phyloP scores from a whole-genome alignment of 164 flowering plant genomes.

The Amborella trichopoda region DNA sequence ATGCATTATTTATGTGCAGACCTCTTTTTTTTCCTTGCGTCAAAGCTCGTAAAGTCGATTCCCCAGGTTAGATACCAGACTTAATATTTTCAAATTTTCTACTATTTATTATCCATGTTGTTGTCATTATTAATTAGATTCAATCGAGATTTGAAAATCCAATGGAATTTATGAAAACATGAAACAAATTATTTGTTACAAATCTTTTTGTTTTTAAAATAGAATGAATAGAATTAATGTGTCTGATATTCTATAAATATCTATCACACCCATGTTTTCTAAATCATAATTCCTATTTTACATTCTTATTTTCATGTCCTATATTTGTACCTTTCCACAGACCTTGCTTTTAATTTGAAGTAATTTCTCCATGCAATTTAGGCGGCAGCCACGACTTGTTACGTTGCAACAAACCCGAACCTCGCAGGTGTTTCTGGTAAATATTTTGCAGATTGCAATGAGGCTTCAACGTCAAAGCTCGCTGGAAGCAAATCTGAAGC shows the following conservation, averaged over 20 bases:
- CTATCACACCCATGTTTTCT: too few species aligned
- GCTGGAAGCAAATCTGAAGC: slow-evolving; percentile 49
- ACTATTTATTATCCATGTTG: too few species aligned
- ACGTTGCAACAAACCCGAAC: slow-evolving; percentile 72
- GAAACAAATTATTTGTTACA: too few species aligned
- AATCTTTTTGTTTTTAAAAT: too few species aligned
- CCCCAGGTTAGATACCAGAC: slow-evolving; percentile 79
- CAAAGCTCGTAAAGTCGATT: slow-evolving; percentile 78
- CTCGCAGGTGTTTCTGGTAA: slow-evolving; percentile 55
- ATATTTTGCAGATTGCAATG: slow-evolving; percentile 83
- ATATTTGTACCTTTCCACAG: background rate
- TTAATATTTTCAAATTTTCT: too few species aligned
- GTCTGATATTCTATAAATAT: too few species aligned
- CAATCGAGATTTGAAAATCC: too few species aligned
- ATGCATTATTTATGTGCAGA: slow-evolving; percentile 24
- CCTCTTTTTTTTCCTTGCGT: slow-evolving; percentile 66
- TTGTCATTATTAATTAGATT: too few species aligned
- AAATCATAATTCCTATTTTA: too few species aligned
- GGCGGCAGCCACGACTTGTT: slow-evolving; percentile 99
- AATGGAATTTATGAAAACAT: too few species aligned
- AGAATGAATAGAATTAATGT: too few species aligned
- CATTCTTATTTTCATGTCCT: background rate
- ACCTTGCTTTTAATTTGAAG: background rate
- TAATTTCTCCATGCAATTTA: slow-evolving; percentile 3
- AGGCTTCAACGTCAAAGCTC: slow-evolving; percentile 46